Percentiles rank a stretch among this genome's conserved stretches.
Evolutionary conservation across 768 basidiomycete genomes (phyloP).

Genomic region (Psilocybe cyanescens): DNA sequence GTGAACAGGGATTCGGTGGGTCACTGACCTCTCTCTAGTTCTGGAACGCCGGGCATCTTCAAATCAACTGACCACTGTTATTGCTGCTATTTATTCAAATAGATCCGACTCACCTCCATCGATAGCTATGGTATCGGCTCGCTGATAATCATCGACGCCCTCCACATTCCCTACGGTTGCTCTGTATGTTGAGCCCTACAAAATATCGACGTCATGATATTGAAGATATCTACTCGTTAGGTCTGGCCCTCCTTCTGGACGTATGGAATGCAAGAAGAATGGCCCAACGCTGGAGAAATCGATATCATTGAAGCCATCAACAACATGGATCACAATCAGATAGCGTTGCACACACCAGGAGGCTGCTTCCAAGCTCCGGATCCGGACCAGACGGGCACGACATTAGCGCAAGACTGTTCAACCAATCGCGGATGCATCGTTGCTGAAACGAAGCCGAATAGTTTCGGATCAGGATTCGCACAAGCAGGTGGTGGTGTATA

Average conservation of each 20-base stretch:
- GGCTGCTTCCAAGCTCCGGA: conserved; percentile 43
- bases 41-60: background rate
- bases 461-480: conserved; percentile 72
- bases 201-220: background rate
- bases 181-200: conserved; percentile 38
- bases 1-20: conserved; percentile 53
- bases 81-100: background rate
- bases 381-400: conserved; percentile 48
- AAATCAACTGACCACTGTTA: background rate
- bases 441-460: conserved; percentile 57
- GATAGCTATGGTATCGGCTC: conserved; percentile 46
- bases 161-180: conserved; percentile 55
- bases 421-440: conserved; percentile 69
- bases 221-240: conserved; percentile 19
- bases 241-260: conserved; percentile 59
- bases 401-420: conserved; percentile 60
- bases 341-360: conserved; percentile 72
- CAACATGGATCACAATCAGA: conserved; percentile 66
- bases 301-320: conserved; percentile 88
- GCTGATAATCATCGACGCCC: conserved; percentile 46
- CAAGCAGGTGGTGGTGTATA: conserved; percentile 75
- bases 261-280: conserved; percentile 38
- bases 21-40: background rate
- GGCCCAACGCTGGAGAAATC: conserved; percentile 54
- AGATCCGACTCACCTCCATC: conserved; percentile 50